Conservation (phyloP, 306 rosid species). For the Abrus pulchellus region DNA sequence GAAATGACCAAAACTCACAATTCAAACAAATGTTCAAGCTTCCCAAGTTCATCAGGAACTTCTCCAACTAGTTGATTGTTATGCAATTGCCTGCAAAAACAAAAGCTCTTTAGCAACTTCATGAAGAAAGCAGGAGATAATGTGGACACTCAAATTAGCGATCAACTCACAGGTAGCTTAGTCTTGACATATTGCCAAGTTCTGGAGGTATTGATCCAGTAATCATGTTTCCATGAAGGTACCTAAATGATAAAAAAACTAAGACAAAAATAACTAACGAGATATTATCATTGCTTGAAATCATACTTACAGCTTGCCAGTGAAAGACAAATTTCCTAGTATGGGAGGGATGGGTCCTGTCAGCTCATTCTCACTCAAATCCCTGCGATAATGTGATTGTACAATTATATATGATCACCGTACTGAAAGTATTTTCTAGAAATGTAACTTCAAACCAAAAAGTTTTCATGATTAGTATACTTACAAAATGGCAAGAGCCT, state of each 20-base stretch:
- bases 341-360: conserved; percentile 24
- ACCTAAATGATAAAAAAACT: conserved; percentile 16
- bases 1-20: conserved; percentile 6
- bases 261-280: background rate
- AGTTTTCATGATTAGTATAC: background rate
- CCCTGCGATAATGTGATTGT: conserved; percentile 9
- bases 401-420: background rate
- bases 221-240: conserved; percentile 35
- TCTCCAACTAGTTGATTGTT: conserved; percentile 20
- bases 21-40: conserved; percentile 19
- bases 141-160: background rate
- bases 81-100: conserved; percentile 27
- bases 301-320: conserved; percentile 32
- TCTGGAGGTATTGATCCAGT: conserved; percentile 28
- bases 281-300: background rate
- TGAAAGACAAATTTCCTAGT: conserved; percentile 19
- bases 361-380: conserved; percentile 32
- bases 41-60: conserved; percentile 27
- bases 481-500: conserved; percentile 36
- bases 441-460: background rate
- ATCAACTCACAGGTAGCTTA: conserved; percentile 34
- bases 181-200: conserved; percentile 30
- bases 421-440: background rate
- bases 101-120: background rate
- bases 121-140: background rate